Conservation (phyloP, 768 basidiomycete genomes). For the Pleurotus sapidus region DNA sequence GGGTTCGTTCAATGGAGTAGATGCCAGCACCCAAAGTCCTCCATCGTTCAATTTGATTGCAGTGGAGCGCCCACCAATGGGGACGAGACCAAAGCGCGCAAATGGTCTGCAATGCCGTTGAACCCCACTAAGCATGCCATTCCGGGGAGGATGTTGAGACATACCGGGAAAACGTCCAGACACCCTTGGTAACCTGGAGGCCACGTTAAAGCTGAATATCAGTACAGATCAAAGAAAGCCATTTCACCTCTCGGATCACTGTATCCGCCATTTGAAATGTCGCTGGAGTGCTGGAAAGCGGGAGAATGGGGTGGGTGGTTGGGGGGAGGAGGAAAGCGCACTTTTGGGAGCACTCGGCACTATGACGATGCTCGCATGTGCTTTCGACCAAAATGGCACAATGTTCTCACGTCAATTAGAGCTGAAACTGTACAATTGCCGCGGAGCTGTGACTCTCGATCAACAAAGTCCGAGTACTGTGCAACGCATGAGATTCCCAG, state of each 20-base stretch:
- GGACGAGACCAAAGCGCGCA: conserved; percentile 60
- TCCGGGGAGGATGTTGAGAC: conserved; percentile 9
- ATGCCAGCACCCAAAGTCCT: conserved; percentile 82
- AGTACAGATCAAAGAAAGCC: background rate
- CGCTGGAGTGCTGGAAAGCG: no score
- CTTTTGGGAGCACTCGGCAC: no score
- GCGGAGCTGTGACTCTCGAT: no score
- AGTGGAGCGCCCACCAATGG: conserved; percentile 82
- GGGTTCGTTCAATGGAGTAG: conserved; percentile 63
- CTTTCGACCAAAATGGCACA: no score
- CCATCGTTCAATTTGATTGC: conserved; percentile 68
- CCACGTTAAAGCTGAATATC: background rate
- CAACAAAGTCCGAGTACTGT: no score
- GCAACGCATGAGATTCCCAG: no score
- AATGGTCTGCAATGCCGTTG: conserved; percentile 49
- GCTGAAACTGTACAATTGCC: no score
- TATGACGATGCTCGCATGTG: no score
- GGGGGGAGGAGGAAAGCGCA: no score
- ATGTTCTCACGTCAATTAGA: no score
- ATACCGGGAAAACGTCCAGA: conserved; percentile 69
- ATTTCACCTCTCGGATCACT: conserved; percentile 39
- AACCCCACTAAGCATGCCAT: background rate
- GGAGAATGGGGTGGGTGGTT: no score
- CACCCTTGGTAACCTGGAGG: conserved; percentile 42
- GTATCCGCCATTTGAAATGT: conserved; percentile 21